phyloP scores from a whole-genome alignment of 805 yeast species.

The Saccharomycopsis capsularis region DNA sequence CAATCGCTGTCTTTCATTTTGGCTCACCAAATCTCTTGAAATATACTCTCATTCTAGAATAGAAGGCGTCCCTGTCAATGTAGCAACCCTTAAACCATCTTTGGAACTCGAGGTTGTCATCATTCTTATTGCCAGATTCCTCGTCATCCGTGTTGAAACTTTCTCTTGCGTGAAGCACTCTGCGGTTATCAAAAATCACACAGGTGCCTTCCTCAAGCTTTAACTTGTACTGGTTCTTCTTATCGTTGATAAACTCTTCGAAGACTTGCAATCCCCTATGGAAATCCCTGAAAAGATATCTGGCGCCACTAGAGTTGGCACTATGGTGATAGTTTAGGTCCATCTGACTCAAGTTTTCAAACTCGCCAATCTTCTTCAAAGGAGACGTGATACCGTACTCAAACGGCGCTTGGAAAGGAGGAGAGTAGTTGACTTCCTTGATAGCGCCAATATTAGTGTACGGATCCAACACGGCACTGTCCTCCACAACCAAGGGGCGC shows the following conservation, averaged over 20 bases:
- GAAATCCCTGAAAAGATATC: slow-evolving; percentile 45
- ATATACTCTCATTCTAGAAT: slow-evolving; percentile 45
- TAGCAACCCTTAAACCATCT: slow-evolving; percentile 76
- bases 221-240: slow-evolving; percentile 45
- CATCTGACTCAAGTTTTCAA: slow-evolving; percentile 19
- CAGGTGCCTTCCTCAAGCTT: slow-evolving; percentile 54
- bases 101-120: slow-evolving; percentile 38
- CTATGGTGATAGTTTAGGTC: slow-evolving; percentile 21
- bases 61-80: slow-evolving; percentile 60
- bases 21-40: slow-evolving; percentile 24
- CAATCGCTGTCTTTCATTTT: background rate
- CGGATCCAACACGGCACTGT: slow-evolving; percentile 20
- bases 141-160: slow-evolving; percentile 15
- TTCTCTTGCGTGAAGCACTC: slow-evolving; percentile 58
- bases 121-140: slow-evolving; percentile 30
- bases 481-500: slow-evolving; percentile 24
- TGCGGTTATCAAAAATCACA: slow-evolving; percentile 63
- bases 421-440: slow-evolving; percentile 63
- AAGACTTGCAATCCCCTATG: slow-evolving; percentile 49
- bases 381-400: slow-evolving; percentile 46
- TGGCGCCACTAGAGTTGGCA: slow-evolving; percentile 33
- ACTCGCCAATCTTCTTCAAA: slow-evolving; percentile 24
- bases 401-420: slow-evolving; percentile 79
- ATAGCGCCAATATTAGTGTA: slow-evolving; percentile 32
- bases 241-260: slow-evolving; percentile 48